Evolutionary conservation across 2,329 filamentous ascomycete species (phyloP), one percentile per base, ranked within the genome.

Genomic region (Clarireedia sp.): DNA sequence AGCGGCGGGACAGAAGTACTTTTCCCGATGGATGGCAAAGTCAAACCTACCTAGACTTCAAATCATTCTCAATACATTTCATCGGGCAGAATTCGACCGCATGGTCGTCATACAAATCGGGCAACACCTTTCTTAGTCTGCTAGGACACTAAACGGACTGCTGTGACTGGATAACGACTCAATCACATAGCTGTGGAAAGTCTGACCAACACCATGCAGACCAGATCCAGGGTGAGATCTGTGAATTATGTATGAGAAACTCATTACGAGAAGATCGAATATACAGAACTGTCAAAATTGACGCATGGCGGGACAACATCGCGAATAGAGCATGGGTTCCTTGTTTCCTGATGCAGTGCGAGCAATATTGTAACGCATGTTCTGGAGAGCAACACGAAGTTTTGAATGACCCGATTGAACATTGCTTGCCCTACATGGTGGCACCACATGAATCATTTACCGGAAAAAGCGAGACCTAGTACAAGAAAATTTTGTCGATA

Each of bases 361-460:
- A 54, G 51, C 51, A 54, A 54, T 54, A 54, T 54, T 48, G 19
- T 54, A 36, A 48, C 48, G 51, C 51, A 54, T 40, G 43, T 9
- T 24, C n/a, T 23, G 37, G 33, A 37, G 21, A 48, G 43, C 33
- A 54, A 54, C 51, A 54, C 51, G 51, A 54, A 41, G 6, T 33
- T 54, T 48, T 48, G 43, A 43, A 54, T 54, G 29, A 54, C 40
- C 17, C 14, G 38, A 41, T 41, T 41, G 37, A 54, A 29, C 23
- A 17, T 26, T 26, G 33, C 12, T 48, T 54, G 38, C 16, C 43
- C 40, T 41, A n/a, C 33, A 48, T 48, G 33, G 33, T 48, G 51
- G 23, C 43, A 54, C 43, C 41, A 48, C 43, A 48, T 40, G n/a
- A 48, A 54, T 54, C 43, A 54, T 41, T 16, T 12, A 12, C 51